Evolutionary conservation across 257 asterid species (phyloP).

Genomic region (Solanum sparsipilum): DNA sequence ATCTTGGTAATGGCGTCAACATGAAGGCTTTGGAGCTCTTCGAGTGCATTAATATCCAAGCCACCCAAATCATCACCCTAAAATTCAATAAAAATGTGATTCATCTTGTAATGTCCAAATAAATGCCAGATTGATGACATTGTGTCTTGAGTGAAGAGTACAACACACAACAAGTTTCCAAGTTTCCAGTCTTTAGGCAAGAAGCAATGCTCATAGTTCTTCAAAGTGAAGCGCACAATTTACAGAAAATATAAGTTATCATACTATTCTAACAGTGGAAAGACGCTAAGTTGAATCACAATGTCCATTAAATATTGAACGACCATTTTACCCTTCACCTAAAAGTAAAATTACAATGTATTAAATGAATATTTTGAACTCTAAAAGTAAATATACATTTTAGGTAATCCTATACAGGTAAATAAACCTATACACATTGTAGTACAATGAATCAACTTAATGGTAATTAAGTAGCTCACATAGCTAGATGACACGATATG

Average conservation of each 20-base stretch:
- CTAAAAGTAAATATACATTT: neutral
- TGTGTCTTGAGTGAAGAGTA: neutral
- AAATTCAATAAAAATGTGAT: neutral
- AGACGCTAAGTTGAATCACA: neutral
- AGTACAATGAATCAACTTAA: neutral
- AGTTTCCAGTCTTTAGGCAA: neutral
- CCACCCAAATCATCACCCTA: constrained; percentile 27
- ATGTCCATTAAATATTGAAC: neutral
- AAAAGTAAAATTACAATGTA: neutral
- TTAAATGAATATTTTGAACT: neutral
- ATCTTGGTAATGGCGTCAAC: constrained; percentile 38
- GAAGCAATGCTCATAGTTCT: neutral
- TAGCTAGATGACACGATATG: neutral
- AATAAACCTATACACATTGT: neutral
- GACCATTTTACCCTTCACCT: neutral
- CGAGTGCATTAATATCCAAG: constrained; percentile 23
- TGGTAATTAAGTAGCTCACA: neutral
- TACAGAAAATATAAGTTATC: neutral
- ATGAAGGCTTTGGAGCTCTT: constrained; percentile 28
- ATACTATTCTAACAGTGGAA: neutral
- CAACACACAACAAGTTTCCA: neutral
- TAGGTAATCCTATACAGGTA: neutral
- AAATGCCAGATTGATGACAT: neutral
- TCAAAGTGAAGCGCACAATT: neutral
- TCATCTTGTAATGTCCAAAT: neutral